These are phyloP conservation scores for Cicer yamashitae DNA, from an alignment of 306 rosid species.

Conservation along the genomic window DNA sequence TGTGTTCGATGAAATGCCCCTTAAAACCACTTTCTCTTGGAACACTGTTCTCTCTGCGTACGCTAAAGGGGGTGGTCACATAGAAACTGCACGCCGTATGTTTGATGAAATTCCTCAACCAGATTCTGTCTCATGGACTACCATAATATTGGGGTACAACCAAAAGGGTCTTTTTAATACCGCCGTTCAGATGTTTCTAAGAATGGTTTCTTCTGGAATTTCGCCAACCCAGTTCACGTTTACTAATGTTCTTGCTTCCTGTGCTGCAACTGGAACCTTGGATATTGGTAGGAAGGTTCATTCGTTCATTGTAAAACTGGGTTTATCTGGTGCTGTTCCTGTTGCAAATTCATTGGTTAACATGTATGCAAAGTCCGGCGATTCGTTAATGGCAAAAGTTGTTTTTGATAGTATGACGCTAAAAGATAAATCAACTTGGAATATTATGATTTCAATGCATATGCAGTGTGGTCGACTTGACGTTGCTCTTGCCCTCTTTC, in stretches of 20 bases:
- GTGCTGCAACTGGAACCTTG: slow-evolving; percentile 64
- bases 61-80: slow-evolving; percentile 73
- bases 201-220: slow-evolving; percentile 62
- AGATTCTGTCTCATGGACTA: slow-evolving; percentile 90
- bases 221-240: slow-evolving; percentile 66
- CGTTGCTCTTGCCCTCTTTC: slow-evolving; percentile 65
- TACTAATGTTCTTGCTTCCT: slow-evolving; percentile 74
- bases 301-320: slow-evolving; percentile 67
- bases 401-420: slow-evolving; percentile 73
- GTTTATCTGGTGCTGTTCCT: slow-evolving; percentile 59
- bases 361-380: slow-evolving; percentile 87
- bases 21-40: slow-evolving; percentile 65
- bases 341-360: slow-evolving; percentile 80
- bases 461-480: slow-evolving; percentile 69
- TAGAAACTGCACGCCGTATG: slow-evolving; percentile 55
- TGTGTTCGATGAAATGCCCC: slow-evolving; percentile 76
- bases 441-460: slow-evolving; percentile 71
- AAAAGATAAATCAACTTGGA: slow-evolving; percentile 71
- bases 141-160: slow-evolving; percentile 74
- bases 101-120: slow-evolving; percentile 73
- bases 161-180: slow-evolving; percentile 58
- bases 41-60: slow-evolving; percentile 74
- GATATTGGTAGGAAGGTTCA: slow-evolving; percentile 75
- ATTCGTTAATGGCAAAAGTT: slow-evolving; percentile 58
- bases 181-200: slow-evolving; percentile 60